Base-by-base conservation (phyloP, 2,329 filamentous ascomycete genomes). In the Cladophialophora yegresii region DNA sequence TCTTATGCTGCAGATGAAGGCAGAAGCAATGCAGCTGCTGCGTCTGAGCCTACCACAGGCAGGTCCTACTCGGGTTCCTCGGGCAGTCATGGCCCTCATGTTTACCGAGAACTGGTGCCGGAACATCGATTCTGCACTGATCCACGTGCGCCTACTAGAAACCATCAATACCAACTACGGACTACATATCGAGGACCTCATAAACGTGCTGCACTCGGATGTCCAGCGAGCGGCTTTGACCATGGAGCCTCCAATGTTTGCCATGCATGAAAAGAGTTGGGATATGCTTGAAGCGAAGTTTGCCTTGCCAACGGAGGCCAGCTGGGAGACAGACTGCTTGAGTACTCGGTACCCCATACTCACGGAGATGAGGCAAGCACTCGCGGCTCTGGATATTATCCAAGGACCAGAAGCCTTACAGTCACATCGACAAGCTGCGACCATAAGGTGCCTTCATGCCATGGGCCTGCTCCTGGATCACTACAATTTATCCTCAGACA, bases 1-100 rank as follows among this genome's bases (percentile, higher is more conserved):
- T 16, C n/a, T 58, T n/a, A 49, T 58, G n/a, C 50, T 63, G 4
- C 58, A 58, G 16, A 33, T 63, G 61, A 63, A 63, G 22, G 55
- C 47, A 12, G 56, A 59, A 23, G 61, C 61, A 20, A 63, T 63
- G 55, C 55, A 32, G 36, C 49, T 50, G 32, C 55, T 63, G 16
- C 61, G 61, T n/a, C 22, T 54, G 12, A 49, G 36, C 12, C 50
- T 63, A 7, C 56, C 49, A 8, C 54, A 54, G 9, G 23, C 55
- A n/a, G 28, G n/a, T 13, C 13, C 49, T 3, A 33, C 47, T 30
- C 49, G 55, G 6, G 47, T 63, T 23, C 40, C 55, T n/a, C 49
- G 33, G 6, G 49, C 61, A 33, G 61, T 59, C 30, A 54, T 55
- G 20, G 49, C 55, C 22, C 55, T 63, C 26, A 45, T 63, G 49